These are phyloP conservation scores for Trametes pubescens DNA, from an alignment of 1,284 basidiomycete species.

Conservation along the genomic window DNA sequence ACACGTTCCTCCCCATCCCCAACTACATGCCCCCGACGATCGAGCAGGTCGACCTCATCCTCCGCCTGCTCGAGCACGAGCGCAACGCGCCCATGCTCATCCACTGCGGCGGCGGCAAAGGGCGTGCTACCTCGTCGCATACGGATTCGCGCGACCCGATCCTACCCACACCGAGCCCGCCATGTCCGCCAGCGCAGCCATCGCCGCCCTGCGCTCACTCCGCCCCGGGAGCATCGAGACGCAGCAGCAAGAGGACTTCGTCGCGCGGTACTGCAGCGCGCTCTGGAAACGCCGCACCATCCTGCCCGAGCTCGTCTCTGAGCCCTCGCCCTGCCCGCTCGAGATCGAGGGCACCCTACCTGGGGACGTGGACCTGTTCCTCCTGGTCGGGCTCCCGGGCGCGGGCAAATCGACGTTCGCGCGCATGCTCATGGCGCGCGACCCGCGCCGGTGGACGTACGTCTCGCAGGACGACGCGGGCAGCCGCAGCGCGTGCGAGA, in stretches of 20 bases:
- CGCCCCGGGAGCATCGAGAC: conserved; percentile 67
- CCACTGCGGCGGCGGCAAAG: conserved; percentile 71
- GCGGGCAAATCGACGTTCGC: conserved; percentile 68
- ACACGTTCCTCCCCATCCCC: conserved; percentile 63
- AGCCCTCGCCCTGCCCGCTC: conserved; percentile 56
- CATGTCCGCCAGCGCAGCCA: conserved; percentile 57
- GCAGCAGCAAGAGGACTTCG: conserved; percentile 60
- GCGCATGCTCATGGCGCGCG: conserved; percentile 53
- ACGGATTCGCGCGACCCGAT: conserved; percentile 55
- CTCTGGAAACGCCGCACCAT: conserved; percentile 66
- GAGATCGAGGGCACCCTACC: conserved; percentile 52
- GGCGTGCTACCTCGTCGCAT: conserved; percentile 65
- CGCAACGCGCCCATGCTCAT: conserved; percentile 58
- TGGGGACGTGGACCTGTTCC: conserved; percentile 50
- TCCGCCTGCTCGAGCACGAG: conserved; percentile 54
- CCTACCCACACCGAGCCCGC: conserved; percentile 52
- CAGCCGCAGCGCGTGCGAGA: conserved; percentile 58
- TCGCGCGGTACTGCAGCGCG: conserved; percentile 61
- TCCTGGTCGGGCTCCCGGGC: conserved; percentile 67
- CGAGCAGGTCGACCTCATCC: conserved; percentile 66
- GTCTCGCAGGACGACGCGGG: conserved; percentile 67
- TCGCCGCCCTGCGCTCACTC: conserved; percentile 53
- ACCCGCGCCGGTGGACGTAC: conserved; percentile 50
- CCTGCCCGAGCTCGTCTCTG: conserved; percentile 55
- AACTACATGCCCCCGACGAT: conserved; percentile 63